These are phyloP conservation scores for Elsinoe fawcettii DNA, from an alignment of 2,329 filamentous ascomycete species.

Conservation along the genomic window DNA sequence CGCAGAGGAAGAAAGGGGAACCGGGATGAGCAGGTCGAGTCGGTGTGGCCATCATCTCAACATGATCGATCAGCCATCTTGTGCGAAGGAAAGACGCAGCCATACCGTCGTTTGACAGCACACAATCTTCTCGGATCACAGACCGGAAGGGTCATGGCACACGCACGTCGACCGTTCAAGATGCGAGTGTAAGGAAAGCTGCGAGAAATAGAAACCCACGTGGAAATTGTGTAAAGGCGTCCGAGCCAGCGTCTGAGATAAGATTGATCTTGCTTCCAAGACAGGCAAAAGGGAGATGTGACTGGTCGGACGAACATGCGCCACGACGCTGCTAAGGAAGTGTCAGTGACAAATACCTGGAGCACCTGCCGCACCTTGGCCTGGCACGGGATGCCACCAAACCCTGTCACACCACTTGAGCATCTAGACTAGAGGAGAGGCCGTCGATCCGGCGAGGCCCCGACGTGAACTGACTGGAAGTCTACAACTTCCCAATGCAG, in stretches of 20 bases:
- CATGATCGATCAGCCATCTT: neutral
- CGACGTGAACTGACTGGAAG: neutral
- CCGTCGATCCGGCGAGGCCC: neutral
- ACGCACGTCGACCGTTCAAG: conserved; percentile 4
- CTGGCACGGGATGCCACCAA: neutral
- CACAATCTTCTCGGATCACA: neutral
- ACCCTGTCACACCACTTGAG: neutral
- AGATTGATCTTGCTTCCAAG: conserved; percentile 1
- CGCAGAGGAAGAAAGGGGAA: neutral
- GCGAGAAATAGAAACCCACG: conserved; percentile 12
- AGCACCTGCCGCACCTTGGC: neutral
- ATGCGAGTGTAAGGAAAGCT: neutral
- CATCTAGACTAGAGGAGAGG: neutral
- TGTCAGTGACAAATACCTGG: conserved; percentile 10
- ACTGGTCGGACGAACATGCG: conserved; percentile 10
- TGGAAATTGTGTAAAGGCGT: neutral
- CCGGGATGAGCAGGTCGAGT: neutral
- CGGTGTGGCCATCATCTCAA: neutral
- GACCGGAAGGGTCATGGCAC: neutral
- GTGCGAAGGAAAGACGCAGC: neutral
- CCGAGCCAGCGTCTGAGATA: conserved; percentile 5
- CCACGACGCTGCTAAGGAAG: neutral
- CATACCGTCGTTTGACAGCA: neutral
- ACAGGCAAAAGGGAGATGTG: neutral
- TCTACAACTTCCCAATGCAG: conserved; percentile 8